Base-by-base conservation (phyloP, 441 rosid species). In the Populus hybrid region DNA sequence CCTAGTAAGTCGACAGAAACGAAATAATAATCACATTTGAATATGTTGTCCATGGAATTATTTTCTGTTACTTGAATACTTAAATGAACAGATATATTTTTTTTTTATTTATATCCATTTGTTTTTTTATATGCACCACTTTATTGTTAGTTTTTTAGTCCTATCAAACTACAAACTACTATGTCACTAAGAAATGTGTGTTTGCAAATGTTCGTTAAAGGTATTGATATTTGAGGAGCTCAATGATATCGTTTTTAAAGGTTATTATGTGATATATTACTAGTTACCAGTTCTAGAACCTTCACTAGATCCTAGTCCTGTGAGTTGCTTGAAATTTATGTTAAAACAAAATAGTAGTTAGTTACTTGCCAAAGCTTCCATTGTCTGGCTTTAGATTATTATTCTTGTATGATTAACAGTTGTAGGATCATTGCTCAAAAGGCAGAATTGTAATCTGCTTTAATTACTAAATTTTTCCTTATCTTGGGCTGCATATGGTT, bases 401-500 rank as follows among this genome's bases (percentile, higher is more conserved):
- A 61, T 9, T 61, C 28, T 21, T 61, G 12, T 21, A 4, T 61
- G 28, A 21, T 32, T 67, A 28, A 30, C 70, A 26, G 70, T 67
- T 11, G 36, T 30, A 30, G 70, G 70, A 67, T 30, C 36, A 67
- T 67, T 28, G 34, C 46, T 40, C 46, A 40, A 10, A 40, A 40
- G 46, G 46, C 46, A 32, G 34, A 32, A 19, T 30, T 14, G 38
- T 26, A 30, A 30, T 9, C 16, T 21, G 67, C 19, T 16, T 75
- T 2, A 18, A 59, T 64, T 9, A 9, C 9, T 40, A 40, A 59
- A 21, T 53, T 2, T 11, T 12, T 66, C 53, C 24, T 38, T 18
- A 10, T 0, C 23, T 30, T 40, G 24, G 40, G 40, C 59, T 80
- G 78, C n/a, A 65, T 65, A 8, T 79, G 71, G 38, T 66, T 87